A percentile compares a stretch with the other conserved stretches of the same genome.
phyloP scores from a whole-genome alignment of 2,329 filamentous ascomycete species.

The Hymenoscyphus salicellus region DNA sequence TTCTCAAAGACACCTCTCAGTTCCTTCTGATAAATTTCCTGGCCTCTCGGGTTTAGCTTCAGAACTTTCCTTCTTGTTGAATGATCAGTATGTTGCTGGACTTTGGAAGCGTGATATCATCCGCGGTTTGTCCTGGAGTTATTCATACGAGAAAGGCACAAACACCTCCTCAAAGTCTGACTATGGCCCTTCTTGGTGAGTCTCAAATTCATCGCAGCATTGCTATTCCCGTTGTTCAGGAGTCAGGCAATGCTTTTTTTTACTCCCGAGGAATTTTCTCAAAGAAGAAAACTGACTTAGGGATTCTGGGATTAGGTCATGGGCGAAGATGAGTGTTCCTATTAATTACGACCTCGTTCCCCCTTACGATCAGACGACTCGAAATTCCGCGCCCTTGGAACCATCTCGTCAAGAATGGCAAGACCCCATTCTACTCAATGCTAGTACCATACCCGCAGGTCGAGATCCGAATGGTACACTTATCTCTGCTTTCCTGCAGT shows the following conservation, averaged over 20 bases:
- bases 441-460: slow-evolving; percentile 7
- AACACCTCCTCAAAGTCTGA: not conserved
- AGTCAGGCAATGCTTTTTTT: too few relatives aligned
- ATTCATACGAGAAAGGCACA: not conserved
- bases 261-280: too few relatives aligned
- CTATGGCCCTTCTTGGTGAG: slow-evolving; percentile 10
- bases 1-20: slow-evolving; percentile 4
- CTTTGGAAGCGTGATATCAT: slow-evolving; percentile 17
- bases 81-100: slow-evolving; percentile 17
- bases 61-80: slow-evolving; percentile 7
- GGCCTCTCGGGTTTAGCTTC: slow-evolving; percentile 16
- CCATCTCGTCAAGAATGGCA: not conserved
- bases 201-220: too few relatives aligned
- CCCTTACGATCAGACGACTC: not conserved
- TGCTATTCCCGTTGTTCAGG: too few relatives aligned
- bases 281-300: too few relatives aligned
- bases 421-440: slow-evolving; percentile 1
- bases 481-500: slow-evolving; percentile 7
- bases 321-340: slow-evolving; percentile 10
- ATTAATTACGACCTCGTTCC: slow-evolving; percentile 9
- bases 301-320: slow-evolving; percentile 1
- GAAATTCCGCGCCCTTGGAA: not conserved
- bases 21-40: slow-evolving; percentile 13
- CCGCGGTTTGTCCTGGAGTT: slow-evolving; percentile 8
- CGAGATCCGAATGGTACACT: slow-evolving; percentile 12